Conservation (phyloP, 345 rosid genomes). For the Ricinus communis region DNA sequence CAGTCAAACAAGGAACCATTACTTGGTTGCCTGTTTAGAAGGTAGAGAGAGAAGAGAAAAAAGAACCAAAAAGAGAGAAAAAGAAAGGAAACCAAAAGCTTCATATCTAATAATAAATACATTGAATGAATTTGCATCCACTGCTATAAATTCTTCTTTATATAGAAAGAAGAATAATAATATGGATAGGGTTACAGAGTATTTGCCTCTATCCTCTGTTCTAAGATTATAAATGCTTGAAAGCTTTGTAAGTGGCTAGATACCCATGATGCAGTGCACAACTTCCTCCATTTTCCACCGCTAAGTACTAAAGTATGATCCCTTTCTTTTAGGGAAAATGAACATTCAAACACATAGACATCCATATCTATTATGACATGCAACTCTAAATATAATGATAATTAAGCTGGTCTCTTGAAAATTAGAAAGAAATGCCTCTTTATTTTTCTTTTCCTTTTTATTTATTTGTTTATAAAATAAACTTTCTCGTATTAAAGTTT, state of each 20-base stretch:
- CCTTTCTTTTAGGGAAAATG: slow-evolving; percentile 27
- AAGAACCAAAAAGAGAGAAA: neutral
- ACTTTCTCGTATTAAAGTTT: no score
- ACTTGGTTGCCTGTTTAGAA: no score
- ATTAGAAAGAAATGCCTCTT: no score
- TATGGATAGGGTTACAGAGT: slow-evolving; percentile 3
- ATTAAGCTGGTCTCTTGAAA: no score
- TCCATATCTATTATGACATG: neutral
- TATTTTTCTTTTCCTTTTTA: no score
- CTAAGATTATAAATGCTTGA: slow-evolving; percentile 15
- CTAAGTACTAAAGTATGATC: neutral
- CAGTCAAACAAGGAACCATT: no score
- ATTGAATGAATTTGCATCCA: slow-evolving; percentile 7
- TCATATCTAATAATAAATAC: slow-evolving; percentile 18
- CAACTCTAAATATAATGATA: neutral
- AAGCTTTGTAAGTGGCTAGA: slow-evolving; percentile 14
- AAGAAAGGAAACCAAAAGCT: neutral
- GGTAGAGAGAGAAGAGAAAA: no score
- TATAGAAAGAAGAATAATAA: neutral
- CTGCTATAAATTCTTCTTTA: slow-evolving; percentile 4
- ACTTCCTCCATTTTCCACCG: slow-evolving; percentile 5
- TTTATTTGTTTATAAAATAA: no score
- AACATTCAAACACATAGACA: slow-evolving; percentile 8
- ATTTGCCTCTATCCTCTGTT: slow-evolving; percentile 9
- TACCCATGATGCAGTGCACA: neutral